Percentiles rank a stretch among this genome's conserved stretches.
phyloP scores from a whole-genome alignment of 768 basidiomycete species.

The Suillus weaverae region DNA sequence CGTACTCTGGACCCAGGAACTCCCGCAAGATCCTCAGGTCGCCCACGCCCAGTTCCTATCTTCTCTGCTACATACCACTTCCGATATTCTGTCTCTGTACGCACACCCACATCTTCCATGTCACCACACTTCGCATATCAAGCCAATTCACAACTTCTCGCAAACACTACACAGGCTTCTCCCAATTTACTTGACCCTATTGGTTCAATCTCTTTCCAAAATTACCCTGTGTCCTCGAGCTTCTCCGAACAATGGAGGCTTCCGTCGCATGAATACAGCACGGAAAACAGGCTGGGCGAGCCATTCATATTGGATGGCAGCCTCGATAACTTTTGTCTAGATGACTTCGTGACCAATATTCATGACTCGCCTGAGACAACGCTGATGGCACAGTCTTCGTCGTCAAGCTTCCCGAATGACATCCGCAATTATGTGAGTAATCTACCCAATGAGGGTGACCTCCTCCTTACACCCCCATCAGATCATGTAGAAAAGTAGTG shows the following conservation, averaged over 20 bases:
- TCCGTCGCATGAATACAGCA: not conserved
- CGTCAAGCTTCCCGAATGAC: constrained; percentile 29
- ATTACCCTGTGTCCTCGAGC: not conserved
- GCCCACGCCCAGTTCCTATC: constrained; percentile 33
- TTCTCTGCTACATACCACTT: constrained; percentile 66
- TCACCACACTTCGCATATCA: constrained; percentile 11
- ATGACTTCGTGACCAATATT: constrained; percentile 21
- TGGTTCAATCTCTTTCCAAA: constrained; percentile 12
- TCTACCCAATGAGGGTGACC: not conserved
- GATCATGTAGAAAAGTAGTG: constrained; percentile 20
- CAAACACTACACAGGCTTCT: constrained; percentile 7
- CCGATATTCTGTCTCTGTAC: constrained; percentile 35
- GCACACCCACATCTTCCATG: constrained; percentile 17
- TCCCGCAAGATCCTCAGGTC: constrained; percentile 19
- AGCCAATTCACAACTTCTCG: not conserved
- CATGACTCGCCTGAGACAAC: constrained; percentile 16
- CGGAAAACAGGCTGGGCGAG: constrained; percentile 20
- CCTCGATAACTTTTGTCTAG: constrained; percentile 26
- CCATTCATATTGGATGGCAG: constrained; percentile 33
- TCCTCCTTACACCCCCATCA: constrained; percentile 17
- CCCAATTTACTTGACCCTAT: constrained; percentile 1
- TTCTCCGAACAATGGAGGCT: not conserved
- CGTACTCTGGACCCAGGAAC: constrained; percentile 28
- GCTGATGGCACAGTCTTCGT: constrained; percentile 15
- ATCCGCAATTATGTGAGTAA: constrained; percentile 36